Base-by-base conservation (phyloP, 2,329 filamentous ascomycete species). In the Ophiostoma fasciatum region DNA sequence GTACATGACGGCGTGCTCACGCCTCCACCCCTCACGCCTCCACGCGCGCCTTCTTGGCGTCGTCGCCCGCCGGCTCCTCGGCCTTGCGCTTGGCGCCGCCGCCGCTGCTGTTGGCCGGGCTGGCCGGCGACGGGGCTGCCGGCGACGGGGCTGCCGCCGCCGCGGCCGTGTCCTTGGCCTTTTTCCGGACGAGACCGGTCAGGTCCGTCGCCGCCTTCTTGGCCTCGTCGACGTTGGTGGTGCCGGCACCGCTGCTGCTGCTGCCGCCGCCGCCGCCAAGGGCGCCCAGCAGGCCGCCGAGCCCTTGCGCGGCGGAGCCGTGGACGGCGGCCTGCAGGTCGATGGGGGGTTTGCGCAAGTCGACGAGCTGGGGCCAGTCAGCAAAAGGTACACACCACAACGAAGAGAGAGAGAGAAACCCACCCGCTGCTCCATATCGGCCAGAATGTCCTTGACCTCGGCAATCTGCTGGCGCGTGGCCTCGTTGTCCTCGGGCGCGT, bases 381-480 rank as follows among this genome's bases (percentile, higher is more conserved):
- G 7, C 22, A 15, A 25, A 14, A 17, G 21, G 15, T 17, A 9
- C 8, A 28, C 18, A 32, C 9, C 7, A 9, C 23, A 26, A n/a
- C n/a, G 14, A 19, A 18, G 13, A n/a, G 20, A 32, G 15, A 28
- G 7, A 19, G 7, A 17, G 14, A 14, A 25, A 31, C 70, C 57
- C 60, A 81, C 74, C 45, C 81, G 66, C 52, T 78, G 71, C 58
- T 84, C 75, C 72, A 90, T 82, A 46, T 90, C 82, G 36, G 68
- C 67, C 32, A 88, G 68, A 45, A 90, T 74, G 42, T 85, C 78
- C 57, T 81, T 82, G 45, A 82, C 78, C 42, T 90, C 80, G 36
- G 63, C 57, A 42, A 90, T 79, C 41, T 70, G 65, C 42, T 63
- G 64, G 46, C 72, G 63, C 28, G 68, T 68, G 42, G 71, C 50